These are phyloP conservation scores for Hysterangium stoloniferum DNA, from an alignment of 768 basidiomycete genomes.

Conservation along the genomic window DNA sequence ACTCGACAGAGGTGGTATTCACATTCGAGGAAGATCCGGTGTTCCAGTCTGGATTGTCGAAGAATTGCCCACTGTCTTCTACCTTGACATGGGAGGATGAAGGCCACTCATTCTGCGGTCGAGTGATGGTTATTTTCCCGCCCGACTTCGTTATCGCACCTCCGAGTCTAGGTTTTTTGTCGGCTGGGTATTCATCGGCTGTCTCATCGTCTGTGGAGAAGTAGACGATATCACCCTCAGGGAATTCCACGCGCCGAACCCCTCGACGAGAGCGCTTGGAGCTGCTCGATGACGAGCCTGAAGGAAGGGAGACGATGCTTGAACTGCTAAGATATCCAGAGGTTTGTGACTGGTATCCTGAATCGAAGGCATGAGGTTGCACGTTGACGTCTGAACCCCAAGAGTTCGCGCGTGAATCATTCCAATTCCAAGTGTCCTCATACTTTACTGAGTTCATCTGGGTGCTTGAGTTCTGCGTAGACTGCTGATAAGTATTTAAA, in stretches of 20 bases:
- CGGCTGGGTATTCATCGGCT: constrained; percentile 4
- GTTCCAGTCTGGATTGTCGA: not conserved
- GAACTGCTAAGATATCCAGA: not conserved
- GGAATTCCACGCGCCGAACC: constrained; percentile 1
- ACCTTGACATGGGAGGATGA: not conserved
- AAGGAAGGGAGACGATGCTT: not conserved
- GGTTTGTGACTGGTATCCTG: not conserved
- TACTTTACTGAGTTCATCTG: too few relatives aligned
- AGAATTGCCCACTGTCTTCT: not conserved
- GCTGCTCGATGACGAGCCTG: not conserved
- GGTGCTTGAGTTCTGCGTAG: too few relatives aligned
- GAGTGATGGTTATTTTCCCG: too few relatives aligned
- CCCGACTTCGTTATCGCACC: constrained; percentile 7
- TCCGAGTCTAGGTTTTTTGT: constrained; percentile 6
- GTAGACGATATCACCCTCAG: constrained; percentile 4
- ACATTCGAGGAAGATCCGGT: too few relatives aligned
- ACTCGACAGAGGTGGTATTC: too few relatives aligned
- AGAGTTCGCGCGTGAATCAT: too few relatives aligned
- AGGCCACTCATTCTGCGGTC: too few relatives aligned
- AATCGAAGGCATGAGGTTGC: too few relatives aligned
- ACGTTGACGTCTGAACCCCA: too few relatives aligned
- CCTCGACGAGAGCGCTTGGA: constrained; percentile 7
- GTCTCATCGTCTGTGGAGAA: constrained; percentile 10
- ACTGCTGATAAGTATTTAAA: too few relatives aligned
- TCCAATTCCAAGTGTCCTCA: too few relatives aligned